Base-by-base conservation (phyloP, 331 rosid genomes). In the Malus hybrid region DNA sequence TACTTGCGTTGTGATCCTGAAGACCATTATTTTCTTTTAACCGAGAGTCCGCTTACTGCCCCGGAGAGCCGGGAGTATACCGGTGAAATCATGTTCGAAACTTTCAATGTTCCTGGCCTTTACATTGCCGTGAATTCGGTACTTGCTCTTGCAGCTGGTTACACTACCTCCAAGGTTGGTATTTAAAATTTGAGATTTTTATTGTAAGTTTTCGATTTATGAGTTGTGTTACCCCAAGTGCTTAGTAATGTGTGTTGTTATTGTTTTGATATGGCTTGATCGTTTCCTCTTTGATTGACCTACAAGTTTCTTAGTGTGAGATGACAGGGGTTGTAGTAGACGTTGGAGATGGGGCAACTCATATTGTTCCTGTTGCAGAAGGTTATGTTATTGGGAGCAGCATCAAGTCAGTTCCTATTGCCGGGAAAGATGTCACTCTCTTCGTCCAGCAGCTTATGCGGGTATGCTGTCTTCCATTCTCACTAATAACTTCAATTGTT, bases 271-370 rank as follows among this genome's bases (percentile, higher is more conserved):
- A 27, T 39, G 39, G 44, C 24, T 54, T 60, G 48, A 31, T 56
- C 13, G 11, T 75, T 79, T 81, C 61, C 82, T 29, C 50, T 84
- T 78, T 77, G 70, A 73, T 86, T 88, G 89, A 94, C 83, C 59
- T 76, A 79, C 78, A 73, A 32, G 82, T 86, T 84, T 83, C 78
- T 75, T 82, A 95, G 99, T 92, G 99, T 79, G 97, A 95, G 97
- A 95, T 95, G 99, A 95, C 99, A 85, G 99, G 99, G 82, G 97
- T 95, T 74, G 99, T 95, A 36, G 97, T 95, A 67, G 99, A 95
- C 82, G 71, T 92, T 55, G 99, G 99, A 85, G 99, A 95, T 69
- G 99, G 99, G 77, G 91, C 97, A 60, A 81, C 97, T 28, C 97
- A 89, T 85, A 87, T 95, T 77, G 99, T 95, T 71, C 99, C 99